Base-by-base conservation (phyloP, 176 grass and related monocot species). In the Metroxylon sagu region DNA sequence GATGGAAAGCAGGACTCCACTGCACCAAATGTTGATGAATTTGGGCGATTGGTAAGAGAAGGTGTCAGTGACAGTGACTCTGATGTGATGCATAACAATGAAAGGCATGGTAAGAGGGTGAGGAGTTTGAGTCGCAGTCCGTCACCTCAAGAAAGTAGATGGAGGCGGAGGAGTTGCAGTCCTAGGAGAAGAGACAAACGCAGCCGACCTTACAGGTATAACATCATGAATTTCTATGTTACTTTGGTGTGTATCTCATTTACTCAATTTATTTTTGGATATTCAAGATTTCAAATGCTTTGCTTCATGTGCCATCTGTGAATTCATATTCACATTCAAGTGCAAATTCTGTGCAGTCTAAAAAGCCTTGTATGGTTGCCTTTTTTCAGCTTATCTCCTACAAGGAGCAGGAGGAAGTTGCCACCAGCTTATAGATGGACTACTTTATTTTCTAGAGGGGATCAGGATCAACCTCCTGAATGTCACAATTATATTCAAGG, bases 371-470 rank as follows among this genome's bases (percentile, higher is more conserved):
- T 39, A 25, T 60, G 25, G 21, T 72, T 85, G 17, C 10, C 0
- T 6, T 39, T 39, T 85, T 81, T 76, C 82, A 90, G 87, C 69
- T 69, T 29, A 12, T 90, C 82, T 56, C 72, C 76, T 78, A 76
- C 31, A 39, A 39, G 54, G 62, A 83, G 65, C 62, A 62, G 82
- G 70, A 74, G 31, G 19, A 75, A 30, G 51, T 61, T 59, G 6
- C 78, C 72, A 6, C 49, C 66, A 64, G 60, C 60, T 43, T 62
- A 48, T 70, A 90, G 78, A 53, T 50, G 56, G 43, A 28, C 66
- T 57, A 71, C 71, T 67, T 19, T 56, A 29, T 50, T 18, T 30
- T 18, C 53, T 58, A 75, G 63, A 30, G 21, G 17, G 1, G 61
- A 66, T 4, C 18, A 25, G 0, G 72, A 50, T 58, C 61, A 30